Base-by-base conservation (phyloP, 371 early-diverging fungal species). In the Mortierella sp. region DNA sequence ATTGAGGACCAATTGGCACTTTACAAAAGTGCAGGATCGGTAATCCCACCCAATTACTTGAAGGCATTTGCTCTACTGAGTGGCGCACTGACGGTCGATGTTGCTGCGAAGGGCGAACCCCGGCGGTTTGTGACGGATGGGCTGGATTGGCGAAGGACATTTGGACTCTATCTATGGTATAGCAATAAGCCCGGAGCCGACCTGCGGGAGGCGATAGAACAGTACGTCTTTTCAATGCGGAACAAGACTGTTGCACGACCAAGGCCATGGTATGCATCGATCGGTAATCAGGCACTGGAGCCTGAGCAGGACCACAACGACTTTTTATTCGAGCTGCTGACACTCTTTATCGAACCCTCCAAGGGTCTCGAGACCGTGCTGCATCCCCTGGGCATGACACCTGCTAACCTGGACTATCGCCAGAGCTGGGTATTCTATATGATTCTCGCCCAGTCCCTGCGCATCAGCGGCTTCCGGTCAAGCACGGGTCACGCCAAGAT, bases 121-220 rank as follows among this genome's bases (percentile, higher is more conserved):
- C 54, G 43, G 2, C 46, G 31, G 31, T 62, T 48, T 50, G 79
- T 84, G 4, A 70, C 79, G 6, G 64, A 64, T 14, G 82, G 73
- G 0, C 37, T 82, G 17, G 90, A 92, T 62, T 94, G 94, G 94
- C 84, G 81, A 58, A 81, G 88, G 47, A 80, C 84, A 1, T 87
- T 91, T 79, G 93, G 90, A 1, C 71, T 92, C 34, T 83, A 86
- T 49, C 54, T 94, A 34, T 93, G 94, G 94, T 92, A 87, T 72
- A 86, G 79, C 5, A 63, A 79, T 21, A 84, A 82, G 12, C 83
- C 86, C 2, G 85, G 64, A 11, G 79, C 70, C 28, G 56, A 75
- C 14, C 56, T 92, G 17, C 50, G 50, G 8, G 82, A 83, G 4
- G 82, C 89, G 2, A 60, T 92, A 9, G 50, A 31, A 0, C 43